Evolutionary conservation across 1,284 basidiomycete species (phyloP), one percentile per base, ranked within the genome.

Genomic region (Malassezia furfur): DNA sequence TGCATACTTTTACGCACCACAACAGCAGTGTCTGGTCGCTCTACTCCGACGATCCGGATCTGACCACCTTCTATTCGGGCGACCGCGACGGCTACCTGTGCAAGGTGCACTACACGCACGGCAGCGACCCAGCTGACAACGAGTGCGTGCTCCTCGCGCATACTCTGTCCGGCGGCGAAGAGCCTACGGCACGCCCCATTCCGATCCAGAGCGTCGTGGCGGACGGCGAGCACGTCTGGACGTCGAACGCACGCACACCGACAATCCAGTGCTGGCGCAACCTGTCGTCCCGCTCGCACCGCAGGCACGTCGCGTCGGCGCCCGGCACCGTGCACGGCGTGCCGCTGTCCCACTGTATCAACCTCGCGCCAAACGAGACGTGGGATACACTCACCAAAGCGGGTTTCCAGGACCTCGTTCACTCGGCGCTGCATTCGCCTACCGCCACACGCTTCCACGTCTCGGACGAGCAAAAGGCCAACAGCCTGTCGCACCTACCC

Each of bases 1-100:
- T 98, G 12, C 90, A 98, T 69, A 98, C 93, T 1, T 98, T 96
- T 77, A 87, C 87, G 1, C 87, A 96, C 72, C 94, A 98, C 74
- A 84, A 86, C 14, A 89, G 91, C 56, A 91, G 89, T 15, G 90
- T 98, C 32, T 96, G 94, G 93, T 85, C 89, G 0, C 80, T 99
- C 2, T 83, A 83, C 72, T 93, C 90, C 2, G 80, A 83, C 0
- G 89, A 96, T 73, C 87, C 89, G 0, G 83, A 85, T 12, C 80
- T 99, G 48, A 87, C 93, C 72, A 80, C 84, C 1, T 99, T 99
- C 78, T 96, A 94, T 77, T 96, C 91, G 1, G 94, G 93, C 15
- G 94, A 96, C 64, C 83, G 88, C 35, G 84, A 87, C 14, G 94
- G 93, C 1, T 78, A 86, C 53, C 84, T 98, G 1, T 91, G 88